These are phyloP conservation scores for Rutstroemia sydowiana DNA, from an alignment of 2,329 filamentous ascomycete genomes.

Conservation along the genomic window DNA sequence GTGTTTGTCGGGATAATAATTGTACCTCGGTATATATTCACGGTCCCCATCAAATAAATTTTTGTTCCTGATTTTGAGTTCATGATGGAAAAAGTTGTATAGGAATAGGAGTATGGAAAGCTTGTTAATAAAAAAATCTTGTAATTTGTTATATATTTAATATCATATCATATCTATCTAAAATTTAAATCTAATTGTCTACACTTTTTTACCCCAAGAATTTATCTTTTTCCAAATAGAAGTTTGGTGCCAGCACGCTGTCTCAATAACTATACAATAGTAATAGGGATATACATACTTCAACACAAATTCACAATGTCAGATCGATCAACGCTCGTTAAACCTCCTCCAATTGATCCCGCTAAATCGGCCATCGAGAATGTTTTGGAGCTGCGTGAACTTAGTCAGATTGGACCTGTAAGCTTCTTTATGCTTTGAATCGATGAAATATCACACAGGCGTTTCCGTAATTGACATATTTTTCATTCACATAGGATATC, in stretches of 20 bases:
- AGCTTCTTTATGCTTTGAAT: conserved; percentile 26
- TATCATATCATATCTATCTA: not conserved
- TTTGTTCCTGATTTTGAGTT: not conserved
- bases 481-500: conserved; percentile 53
- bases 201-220: not conserved
- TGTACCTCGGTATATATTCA: not conserved
- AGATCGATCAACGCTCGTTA: conserved; percentile 54
- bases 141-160: no score
- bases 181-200: not conserved
- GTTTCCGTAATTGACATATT: not conserved
- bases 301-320: conserved; percentile 22
- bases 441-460: no score
- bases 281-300: no score
- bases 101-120: not conserved
- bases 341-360: conserved; percentile 64
- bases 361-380: conserved; percentile 80
- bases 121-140: not conserved
- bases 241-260: not conserved
- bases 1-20: not conserved
- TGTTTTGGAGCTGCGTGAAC: conserved; percentile 75
- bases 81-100: no score
- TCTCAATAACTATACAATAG: not conserved
- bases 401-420: conserved; percentile 68
- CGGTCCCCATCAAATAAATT: not conserved
- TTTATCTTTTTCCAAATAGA: not conserved